phyloP scores from a whole-genome alignment of 768 basidiomycete species.

The Tylopilus sp. region DNA sequence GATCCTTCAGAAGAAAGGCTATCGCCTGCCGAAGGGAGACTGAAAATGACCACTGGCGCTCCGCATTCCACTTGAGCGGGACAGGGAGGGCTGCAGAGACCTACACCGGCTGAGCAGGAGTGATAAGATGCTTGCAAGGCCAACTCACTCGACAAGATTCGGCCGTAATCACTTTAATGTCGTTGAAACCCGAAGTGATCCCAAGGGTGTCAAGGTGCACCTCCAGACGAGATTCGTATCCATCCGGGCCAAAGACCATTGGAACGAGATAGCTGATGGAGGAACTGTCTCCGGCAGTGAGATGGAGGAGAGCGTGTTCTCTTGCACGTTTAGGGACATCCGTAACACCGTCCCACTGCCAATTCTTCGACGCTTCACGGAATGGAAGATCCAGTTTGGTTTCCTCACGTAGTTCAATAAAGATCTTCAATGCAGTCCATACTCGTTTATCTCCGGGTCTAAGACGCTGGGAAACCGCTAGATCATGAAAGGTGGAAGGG shows the following conservation, averaged over 20 bases:
- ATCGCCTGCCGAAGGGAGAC: conserved; percentile 67
- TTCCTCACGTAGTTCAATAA: conserved; percentile 74
- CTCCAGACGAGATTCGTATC: conserved; percentile 78
- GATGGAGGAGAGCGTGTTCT: conserved; percentile 68
- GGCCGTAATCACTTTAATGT: conserved; percentile 72
- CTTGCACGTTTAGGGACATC: conserved; percentile 51
- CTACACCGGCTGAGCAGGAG: conserved; percentile 33
- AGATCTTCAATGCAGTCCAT: conserved; percentile 79
- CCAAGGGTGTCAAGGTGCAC: conserved; percentile 78
- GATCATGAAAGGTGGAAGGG: conserved; percentile 71
- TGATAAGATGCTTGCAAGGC: conserved; percentile 11
- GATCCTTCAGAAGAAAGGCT: conserved; percentile 83
- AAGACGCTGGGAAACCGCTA: conserved; percentile 53
- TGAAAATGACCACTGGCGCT: conserved; percentile 77
- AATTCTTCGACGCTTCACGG: conserved; percentile 92
- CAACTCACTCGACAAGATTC: conserved; percentile 69
- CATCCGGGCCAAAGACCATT: conserved; percentile 67
- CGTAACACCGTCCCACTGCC: conserved; percentile 80
- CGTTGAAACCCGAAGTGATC: conserved; percentile 84
- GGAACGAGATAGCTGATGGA: conserved; percentile 83
- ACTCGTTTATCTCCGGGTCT: conserved; percentile 75
- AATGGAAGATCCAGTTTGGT: conserved; percentile 85
- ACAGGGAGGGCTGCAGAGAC: conserved; percentile 72
- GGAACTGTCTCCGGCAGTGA: conserved; percentile 76
- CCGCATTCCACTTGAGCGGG: conserved; percentile 78